phyloP scores from a whole-genome alignment of 345 rosid species.

The Dimocarpus longan region DNA sequence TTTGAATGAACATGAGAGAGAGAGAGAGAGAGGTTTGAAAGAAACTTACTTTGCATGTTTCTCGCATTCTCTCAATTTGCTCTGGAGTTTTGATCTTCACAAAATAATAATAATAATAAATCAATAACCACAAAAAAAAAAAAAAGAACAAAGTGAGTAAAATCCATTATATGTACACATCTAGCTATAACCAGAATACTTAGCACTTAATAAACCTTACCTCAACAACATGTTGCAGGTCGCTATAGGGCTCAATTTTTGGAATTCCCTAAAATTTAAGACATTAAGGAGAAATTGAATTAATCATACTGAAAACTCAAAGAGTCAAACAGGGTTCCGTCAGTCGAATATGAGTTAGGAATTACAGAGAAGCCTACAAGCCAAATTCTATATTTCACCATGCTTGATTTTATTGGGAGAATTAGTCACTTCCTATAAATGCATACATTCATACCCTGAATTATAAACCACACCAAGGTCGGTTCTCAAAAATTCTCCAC shows the following conservation, averaged over 20 bases:
- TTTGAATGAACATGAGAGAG: too few relatives aligned
- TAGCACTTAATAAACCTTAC: conserved; percentile 35
- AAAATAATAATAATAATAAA: conserved; percentile 6
- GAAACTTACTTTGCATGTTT: conserved; percentile 82
- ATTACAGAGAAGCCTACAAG: background rate
- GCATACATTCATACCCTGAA: background rate
- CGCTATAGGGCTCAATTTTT: conserved; percentile 84
- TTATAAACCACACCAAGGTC: background rate
- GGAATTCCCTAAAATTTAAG: conserved; percentile 68
- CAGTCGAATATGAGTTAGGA: background rate
- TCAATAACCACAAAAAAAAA: conserved; percentile 4
- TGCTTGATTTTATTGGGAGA: background rate
- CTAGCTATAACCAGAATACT: background rate
- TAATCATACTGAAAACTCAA: background rate
- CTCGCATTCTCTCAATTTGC: conserved; percentile 84
- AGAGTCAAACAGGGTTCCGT: conserved; percentile 8
- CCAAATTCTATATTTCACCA: background rate
- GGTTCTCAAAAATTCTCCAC: background rate
- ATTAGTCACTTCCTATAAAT: background rate
- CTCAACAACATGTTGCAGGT: conserved; percentile 86
- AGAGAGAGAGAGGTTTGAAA: background rate
- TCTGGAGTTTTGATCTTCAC: conserved; percentile 85
- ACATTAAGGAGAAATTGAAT: background rate
- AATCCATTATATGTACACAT: background rate
- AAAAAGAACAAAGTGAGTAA: conserved; percentile 6